Evolutionary conservation across 495 filamentous ascomycete species (phyloP), one percentile per base, ranked within the genome.

Genomic region (Rostrohypoxylon terebratum): DNA sequence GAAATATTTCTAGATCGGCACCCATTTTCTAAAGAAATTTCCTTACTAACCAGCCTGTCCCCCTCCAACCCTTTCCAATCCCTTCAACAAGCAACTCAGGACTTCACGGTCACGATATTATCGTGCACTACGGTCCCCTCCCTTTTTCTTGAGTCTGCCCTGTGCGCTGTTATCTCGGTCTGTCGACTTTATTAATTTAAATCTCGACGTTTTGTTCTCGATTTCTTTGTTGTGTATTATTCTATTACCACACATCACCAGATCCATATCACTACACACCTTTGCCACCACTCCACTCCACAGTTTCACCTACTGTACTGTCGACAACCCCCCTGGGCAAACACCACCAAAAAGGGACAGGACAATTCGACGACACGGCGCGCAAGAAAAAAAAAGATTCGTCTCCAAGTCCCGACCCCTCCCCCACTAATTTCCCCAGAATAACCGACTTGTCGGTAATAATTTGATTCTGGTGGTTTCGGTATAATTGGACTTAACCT

Each of bases 1-100:
- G 50, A 69, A 65, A 73, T 66, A 73, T 21, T 54, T 61, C 54
- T 53, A 62, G 60, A 66, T 73, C 70, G 45, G 54, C 70, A 51
- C 60, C 51, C 55, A 28, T 65, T 57, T 55, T 31, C 33, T 42
- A 16, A 60, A 57, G 62, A 68, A 61, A 65, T 48, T 59, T 68
- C 53, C 53, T 60, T 69, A 60, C 47, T 73, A 57, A 73, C 69
- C 36, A 55, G 14, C 51, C 11, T 21, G 16, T 59, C 55, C 28
- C 7, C 9, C 50, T 50, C 58, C 60, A 8, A 54, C 36, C 28
- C 28, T 5, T 28, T 28, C 28, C 28, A 28, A 28, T 28, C 28
- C 28, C 2, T 28, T 62, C 54, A 8, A 54, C 36, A 23, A 44
- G 54, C 59, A 25, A 63, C 20, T n/a, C 47, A 9, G 34, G 34